phyloP scores from a whole-genome alignment of 2,329 filamentous ascomycete species.

The Claviceps sp. region DNA sequence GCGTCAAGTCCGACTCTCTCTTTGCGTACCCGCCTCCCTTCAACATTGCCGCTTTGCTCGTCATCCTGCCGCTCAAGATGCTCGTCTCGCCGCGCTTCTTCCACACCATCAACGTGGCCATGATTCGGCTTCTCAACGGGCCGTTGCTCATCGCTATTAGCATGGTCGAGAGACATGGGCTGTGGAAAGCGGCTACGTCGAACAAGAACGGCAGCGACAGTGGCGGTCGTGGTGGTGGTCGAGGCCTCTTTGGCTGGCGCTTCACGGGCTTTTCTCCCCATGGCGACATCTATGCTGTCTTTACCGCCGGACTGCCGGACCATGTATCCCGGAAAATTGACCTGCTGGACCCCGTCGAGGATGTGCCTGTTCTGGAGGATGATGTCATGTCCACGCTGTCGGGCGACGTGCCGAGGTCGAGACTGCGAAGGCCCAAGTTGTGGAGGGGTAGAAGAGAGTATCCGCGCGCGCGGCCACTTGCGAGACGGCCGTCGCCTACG shows the following conservation, averaged over 20 bases:
- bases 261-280: conserved; percentile 42
- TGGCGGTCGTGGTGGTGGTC: neutral
- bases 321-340: conserved; percentile 20
- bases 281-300: conserved; percentile 46
- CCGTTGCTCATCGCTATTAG: conserved; percentile 49
- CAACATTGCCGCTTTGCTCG: conserved; percentile 50
- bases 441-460: conserved; percentile 4
- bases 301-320: conserved; percentile 43
- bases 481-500: neutral
- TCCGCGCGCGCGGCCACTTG: conserved; percentile 3
- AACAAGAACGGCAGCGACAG: neutral
- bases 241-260: conserved; percentile 19
- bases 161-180: conserved; percentile 44
- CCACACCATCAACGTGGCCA: conserved; percentile 57
- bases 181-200: conserved; percentile 18
- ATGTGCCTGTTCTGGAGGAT: conserved; percentile 20
- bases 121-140: conserved; percentile 48
- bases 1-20: conserved; percentile 58
- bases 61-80: conserved; percentile 53
- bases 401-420: conserved; percentile 11
- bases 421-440: conserved; percentile 4
- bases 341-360: conserved; percentile 19
- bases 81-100: conserved; percentile 49
- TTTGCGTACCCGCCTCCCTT: conserved; percentile 59
- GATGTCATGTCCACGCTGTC: conserved; percentile 17